Base-by-base conservation (phyloP, 768 basidiomycete species). In the Pilatotrama ljubarskyi region DNA sequence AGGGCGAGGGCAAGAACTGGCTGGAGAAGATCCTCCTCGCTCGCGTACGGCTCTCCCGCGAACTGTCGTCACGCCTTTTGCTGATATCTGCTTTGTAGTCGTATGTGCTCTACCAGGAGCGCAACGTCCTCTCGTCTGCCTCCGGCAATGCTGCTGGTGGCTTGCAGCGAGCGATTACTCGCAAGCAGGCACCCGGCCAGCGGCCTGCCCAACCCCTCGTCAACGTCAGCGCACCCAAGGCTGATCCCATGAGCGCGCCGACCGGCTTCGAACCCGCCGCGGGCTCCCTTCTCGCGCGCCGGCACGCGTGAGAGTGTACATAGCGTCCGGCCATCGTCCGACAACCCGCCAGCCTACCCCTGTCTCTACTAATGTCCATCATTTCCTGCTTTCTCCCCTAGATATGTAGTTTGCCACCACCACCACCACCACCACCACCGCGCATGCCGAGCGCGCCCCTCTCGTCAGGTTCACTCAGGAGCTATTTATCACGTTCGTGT, bases 21-120 rank as follows among this genome's bases (percentile, higher is more conserved):
- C 77, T 93, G 70, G 85, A 93, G 74, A 84, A 78, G 66, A 85
- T 95, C 43, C 80, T 93, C 17, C 75, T 95, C 55, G 92, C 93
- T 54, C 84, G 93, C 51, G 93, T 94, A 72, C 70, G 91, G 56
- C 11, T 15, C n/a, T 18, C 78, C 20, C 32, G 47, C 20, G 38
- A 26, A 3, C 18, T 51, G n/a, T 35, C 17, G 14, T 48, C 9
- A 32, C 62, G n/a, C 35, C 37, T 5, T 29, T 66, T 11, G 69
- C 66, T 51, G 56, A 54, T 44, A 41, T 26, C 42, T 58, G 36
- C 55, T 29, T 18, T 60, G 41, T 51, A 93, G 91, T 93, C 92
- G 1, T 93, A 92, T 69, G 85, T 93, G 48, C 79, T 93, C 18
- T 80, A 87, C 67, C 91, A 93, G 74, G 91, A 93, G 68, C 84